Percentiles rank a stretch among this genome's conserved stretches.
phyloP scores from a whole-genome alignment of 805 yeast genomes.

The Pichia manshurica region DNA sequence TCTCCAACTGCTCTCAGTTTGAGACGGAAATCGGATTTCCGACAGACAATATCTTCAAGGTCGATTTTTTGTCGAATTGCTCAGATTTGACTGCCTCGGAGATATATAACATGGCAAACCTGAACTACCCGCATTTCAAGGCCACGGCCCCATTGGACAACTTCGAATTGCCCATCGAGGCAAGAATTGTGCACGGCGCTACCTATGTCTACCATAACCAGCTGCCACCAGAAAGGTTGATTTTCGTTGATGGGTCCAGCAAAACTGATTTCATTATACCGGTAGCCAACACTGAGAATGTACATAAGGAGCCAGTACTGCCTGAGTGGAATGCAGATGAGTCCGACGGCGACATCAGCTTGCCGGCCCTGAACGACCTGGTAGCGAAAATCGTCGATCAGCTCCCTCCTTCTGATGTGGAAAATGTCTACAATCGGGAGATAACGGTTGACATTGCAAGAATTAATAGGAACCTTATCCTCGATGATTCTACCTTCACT shows the following conservation, averaged over 20 bases:
- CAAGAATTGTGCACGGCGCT: slow-evolving; percentile 32
- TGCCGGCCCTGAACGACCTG: no score
- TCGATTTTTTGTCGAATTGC: slow-evolving; percentile 7
- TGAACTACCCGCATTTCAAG: slow-evolving; percentile 22
- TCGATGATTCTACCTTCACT: no score
- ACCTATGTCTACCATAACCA: slow-evolving; percentile 28
- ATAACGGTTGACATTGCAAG: slow-evolving; percentile 1
- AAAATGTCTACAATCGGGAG: no score
- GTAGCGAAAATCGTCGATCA: no score
- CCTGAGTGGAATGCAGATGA: no score
- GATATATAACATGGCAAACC: slow-evolving; percentile 11
- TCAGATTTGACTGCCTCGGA: slow-evolving; percentile 12
- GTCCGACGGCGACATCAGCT: no score
- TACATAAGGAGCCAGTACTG: no score
- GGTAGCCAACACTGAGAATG: not conserved
- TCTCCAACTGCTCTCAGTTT: slow-evolving; percentile 18
- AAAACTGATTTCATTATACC: slow-evolving; percentile 7
- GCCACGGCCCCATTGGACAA: slow-evolving; percentile 21
- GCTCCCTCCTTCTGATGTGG: no score
- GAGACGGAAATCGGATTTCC: slow-evolving; percentile 16
- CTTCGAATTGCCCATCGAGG: slow-evolving; percentile 22
- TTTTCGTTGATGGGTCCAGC: slow-evolving; percentile 13
- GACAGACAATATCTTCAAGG: not conserved
- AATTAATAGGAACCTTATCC: not conserved
- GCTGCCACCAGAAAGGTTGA: slow-evolving; percentile 27